Base-by-base conservation (phyloP, 495 filamentous ascomycete genomes). In the Penicillium salamii region DNA sequence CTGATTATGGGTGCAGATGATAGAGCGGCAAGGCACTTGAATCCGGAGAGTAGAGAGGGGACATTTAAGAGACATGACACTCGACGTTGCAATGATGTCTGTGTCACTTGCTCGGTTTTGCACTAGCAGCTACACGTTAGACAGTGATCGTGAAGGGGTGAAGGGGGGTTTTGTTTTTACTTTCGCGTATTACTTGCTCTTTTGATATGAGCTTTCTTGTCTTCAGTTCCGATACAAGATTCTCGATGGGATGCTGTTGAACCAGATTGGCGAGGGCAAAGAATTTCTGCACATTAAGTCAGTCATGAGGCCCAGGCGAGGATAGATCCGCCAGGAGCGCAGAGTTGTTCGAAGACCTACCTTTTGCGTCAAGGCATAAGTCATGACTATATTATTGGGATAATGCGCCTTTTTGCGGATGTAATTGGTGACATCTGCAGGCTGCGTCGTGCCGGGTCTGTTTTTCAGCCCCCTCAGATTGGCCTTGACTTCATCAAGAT, bases 391-490 rank as follows among this genome's bases (percentile, higher is more conserved):
- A 26, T 74, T 80, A 61, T 98, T 97, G 7, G 71, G 65, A 59
- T 91, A 95, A 26, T 76, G 75, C 12, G 80, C 47, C 44, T 79
- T 84, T 29, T 85, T 80, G 17, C 89, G 87, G 17, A 95, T 69
- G 51, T 81, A 78, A 50, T 75, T 73, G 12, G 93, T 97, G 35
- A 98, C 85, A 68, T 98, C 93, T 14, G 87, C 91, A 6, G 93
- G 93, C 44, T 87, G 81, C 24, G 93, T 97, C 23, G 93, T 92
- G 19, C 93, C 93, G 7, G 93, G 87, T 60, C 91, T 92, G 63
- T 95, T 96, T 66, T 98, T 98, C 43, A 98, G 69, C 3, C 93
- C 93, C 49, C 91, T 87, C 40, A 93, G 77, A 59, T 96, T 97
- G 11, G 85, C 82, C 59, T 93, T 95, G 50, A 95, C 77, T 40